Evolutionary conservation across 352 stramenopile species (phyloP).

Genomic region (Phytophthora aleatoria): DNA sequence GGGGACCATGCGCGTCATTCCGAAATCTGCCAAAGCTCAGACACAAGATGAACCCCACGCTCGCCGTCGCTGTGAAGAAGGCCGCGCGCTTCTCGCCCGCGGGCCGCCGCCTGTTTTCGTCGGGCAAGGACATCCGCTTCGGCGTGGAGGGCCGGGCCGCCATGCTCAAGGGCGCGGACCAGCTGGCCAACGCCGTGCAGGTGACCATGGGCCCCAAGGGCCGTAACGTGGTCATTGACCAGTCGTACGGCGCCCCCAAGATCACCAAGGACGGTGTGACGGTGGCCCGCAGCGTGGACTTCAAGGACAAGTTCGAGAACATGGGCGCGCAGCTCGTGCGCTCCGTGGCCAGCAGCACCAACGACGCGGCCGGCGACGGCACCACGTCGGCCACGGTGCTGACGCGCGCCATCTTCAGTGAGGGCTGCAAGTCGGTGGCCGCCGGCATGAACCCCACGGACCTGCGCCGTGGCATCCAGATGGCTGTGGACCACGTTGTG

Average conservation of each 20-base stretch:
- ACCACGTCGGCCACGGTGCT: conserved; percentile 99
- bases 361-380: conserved; percentile 99
- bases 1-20: conserved; percentile 29
- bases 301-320: conserved; percentile 85
- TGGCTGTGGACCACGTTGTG: conserved; percentile 97
- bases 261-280: conserved; percentile 86
- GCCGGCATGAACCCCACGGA: conserved; percentile 99
- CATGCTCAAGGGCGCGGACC: conserved; percentile 99
- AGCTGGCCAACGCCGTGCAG: conserved; percentile 99
- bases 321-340: conserved; percentile 73
- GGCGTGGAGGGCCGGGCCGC: conserved; percentile 96
- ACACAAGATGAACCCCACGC: conserved; percentile 72
- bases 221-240: conserved; percentile 99
- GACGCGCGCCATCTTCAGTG: conserved; percentile 98
- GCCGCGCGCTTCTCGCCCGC: conserved; percentile 41
- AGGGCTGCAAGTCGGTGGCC: conserved; percentile 99
- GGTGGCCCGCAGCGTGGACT: conserved; percentile 77
- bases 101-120: conserved; percentile 78
- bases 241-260: conserved; percentile 88
- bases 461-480: conserved; percentile 97
- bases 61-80: conserved; percentile 72
- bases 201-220: conserved; percentile 99
- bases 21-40: conserved; percentile 31
- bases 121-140: conserved; percentile 99
- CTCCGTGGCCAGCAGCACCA: conserved; percentile 97